A percentile compares a stretch with the other conserved stretches of the same genome.
These are phyloP conservation scores for Blastocystis sp. DNA, from an alignment of 352 stramenopile genomes.

Conservation along the genomic window DNA sequence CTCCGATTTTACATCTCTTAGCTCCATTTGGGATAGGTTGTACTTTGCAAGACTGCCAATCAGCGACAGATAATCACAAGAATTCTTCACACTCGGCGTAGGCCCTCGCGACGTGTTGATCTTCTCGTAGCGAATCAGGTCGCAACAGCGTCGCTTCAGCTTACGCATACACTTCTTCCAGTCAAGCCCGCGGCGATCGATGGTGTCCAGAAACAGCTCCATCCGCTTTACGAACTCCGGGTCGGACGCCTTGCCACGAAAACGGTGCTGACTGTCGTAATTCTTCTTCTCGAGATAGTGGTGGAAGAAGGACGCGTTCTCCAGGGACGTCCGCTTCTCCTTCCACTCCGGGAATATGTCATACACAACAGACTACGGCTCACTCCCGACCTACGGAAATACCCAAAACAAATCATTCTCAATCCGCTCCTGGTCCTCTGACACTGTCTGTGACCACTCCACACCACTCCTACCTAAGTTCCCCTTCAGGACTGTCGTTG, in stretches of 20 bases:
- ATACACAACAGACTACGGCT: conserved; percentile 25
- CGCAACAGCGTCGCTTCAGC: conserved; percentile 45
- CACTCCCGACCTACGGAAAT: not conserved
- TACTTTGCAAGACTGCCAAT: conserved; percentile 39
- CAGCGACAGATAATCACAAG: conserved; percentile 16
- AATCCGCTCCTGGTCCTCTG: conserved; percentile 29
- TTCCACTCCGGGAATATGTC: conserved; percentile 53
- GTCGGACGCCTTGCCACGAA: conserved; percentile 11
- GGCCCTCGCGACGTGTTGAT: not conserved
- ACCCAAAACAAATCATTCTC: conserved; percentile 56
- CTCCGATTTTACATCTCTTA: not conserved
- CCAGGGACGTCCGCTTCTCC: conserved; percentile 21
- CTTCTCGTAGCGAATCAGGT: conserved; percentile 35
- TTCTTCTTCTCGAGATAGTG: conserved; percentile 32
- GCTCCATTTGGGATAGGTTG: not conserved
- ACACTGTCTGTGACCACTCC: not conserved
- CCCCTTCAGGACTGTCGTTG: not conserved
- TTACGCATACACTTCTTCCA: conserved; percentile 59
- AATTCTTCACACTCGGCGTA: not conserved
- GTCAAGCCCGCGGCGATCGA: conserved; percentile 13
- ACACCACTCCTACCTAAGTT: not conserved
- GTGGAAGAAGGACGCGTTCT: conserved; percentile 42
- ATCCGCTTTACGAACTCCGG: conserved; percentile 25
- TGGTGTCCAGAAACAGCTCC: conserved; percentile 32
- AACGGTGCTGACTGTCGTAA: conserved; percentile 34